These are phyloP conservation scores for Rubus idaeus DNA, from an alignment of 306 rosid genomes.

Conservation along the genomic window DNA sequence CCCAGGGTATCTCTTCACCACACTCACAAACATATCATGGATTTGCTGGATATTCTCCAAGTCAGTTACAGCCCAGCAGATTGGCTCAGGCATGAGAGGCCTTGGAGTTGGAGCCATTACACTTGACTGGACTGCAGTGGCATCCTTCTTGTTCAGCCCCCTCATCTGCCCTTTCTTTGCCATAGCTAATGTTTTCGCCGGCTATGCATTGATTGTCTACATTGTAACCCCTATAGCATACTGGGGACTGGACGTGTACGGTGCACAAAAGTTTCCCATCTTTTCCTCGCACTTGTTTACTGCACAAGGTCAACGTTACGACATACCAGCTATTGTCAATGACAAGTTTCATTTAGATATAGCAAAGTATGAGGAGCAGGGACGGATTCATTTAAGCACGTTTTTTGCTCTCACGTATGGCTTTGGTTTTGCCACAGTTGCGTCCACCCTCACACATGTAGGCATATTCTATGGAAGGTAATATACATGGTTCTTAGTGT, in stretches of 20 bases:
- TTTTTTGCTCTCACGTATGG: conserved; percentile 71
- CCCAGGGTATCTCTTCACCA: conserved; percentile 74
- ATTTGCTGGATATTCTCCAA: conserved; percentile 75
- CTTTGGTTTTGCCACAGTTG: conserved; percentile 77
- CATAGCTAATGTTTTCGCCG: conserved; percentile 61
- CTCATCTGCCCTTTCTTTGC: conserved; percentile 75
- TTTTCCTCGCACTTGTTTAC: conserved; percentile 77
- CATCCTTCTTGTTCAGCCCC: conserved; percentile 77
- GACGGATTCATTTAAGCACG: conserved; percentile 59
- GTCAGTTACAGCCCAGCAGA: conserved; percentile 79
- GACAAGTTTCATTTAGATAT: conserved; percentile 55
- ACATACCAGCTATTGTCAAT: conserved; percentile 63
- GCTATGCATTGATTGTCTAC: conserved; percentile 51
- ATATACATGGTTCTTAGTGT: not conserved
- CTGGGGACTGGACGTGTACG: conserved; percentile 57
- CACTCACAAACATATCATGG: conserved; percentile 82
- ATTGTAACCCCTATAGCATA: conserved; percentile 52
- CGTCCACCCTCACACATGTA: conserved; percentile 78
- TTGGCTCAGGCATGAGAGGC: conserved; percentile 86
- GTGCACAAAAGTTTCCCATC: conserved; percentile 62
- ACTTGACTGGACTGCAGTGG: conserved; percentile 68
- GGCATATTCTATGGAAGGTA: conserved; percentile 77
- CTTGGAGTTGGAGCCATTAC: conserved; percentile 76
- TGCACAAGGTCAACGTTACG: conserved; percentile 47
- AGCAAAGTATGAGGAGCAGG: conserved; percentile 49